Percentiles rank a stretch among this genome's conserved stretches.
Evolutionary conservation across 208 protist species (phyloP).

Genomic region (Herpetomonas samuelpessoai): DNA sequence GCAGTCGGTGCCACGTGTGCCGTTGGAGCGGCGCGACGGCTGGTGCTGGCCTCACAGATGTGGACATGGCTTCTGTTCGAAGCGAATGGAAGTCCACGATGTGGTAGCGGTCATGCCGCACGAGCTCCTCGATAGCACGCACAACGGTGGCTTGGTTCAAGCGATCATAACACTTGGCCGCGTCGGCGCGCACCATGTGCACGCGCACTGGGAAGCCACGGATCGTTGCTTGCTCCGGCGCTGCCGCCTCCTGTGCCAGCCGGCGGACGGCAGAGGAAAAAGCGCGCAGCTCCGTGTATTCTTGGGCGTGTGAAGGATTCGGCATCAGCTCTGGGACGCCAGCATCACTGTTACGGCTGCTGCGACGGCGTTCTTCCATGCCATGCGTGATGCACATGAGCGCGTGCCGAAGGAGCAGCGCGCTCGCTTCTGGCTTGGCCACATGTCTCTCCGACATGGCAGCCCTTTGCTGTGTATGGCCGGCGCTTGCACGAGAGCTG

Average conservation of each 20-base stretch:
- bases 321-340: background rate
- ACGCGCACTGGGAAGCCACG: slow-evolving; percentile 5
- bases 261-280: slow-evolving; percentile 34
- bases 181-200: slow-evolving; percentile 40
- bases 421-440: slow-evolving; percentile 4
- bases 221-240: background rate
- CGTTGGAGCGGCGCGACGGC: no score
- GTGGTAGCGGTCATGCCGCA: slow-evolving; percentile 50
- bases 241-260: background rate
- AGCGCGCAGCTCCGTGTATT: slow-evolving; percentile 67
- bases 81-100: slow-evolving; percentile 27
- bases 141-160: slow-evolving; percentile 57
- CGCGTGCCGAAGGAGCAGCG: slow-evolving; percentile 26
- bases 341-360: slow-evolving; percentile 9
- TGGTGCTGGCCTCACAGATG: no score
- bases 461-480: no score
- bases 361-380: slow-evolving; percentile 31
- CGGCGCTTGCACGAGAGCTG: no score
- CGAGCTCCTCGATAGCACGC: slow-evolving; percentile 24
- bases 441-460: background rate
- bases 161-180: slow-evolving; percentile 63
- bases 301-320: slow-evolving; percentile 32
- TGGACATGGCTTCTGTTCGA: no score
- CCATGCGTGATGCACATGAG: slow-evolving; percentile 56
- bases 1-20: slow-evolving; percentile 17